Evolutionary conservation across 2,329 filamentous ascomycete genomes (phyloP), one percentile per base, ranked within the genome.

Genomic region (Geosmithia flava): DNA sequence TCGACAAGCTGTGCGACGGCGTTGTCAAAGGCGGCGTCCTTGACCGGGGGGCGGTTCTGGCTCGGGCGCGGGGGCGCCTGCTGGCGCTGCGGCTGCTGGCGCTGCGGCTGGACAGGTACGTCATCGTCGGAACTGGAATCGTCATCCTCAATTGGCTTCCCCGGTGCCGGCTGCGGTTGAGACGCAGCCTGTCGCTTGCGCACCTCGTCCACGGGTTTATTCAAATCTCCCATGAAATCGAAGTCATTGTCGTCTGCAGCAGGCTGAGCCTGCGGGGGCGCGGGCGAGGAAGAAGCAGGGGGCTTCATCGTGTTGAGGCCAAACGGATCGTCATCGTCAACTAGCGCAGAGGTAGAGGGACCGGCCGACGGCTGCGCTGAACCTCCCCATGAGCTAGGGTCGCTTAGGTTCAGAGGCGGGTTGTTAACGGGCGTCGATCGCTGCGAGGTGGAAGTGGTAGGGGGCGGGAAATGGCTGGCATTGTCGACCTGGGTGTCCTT

Each of bases 1-100:
- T 96, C 91, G 3, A 96, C 81, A 23, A 98, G 69, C 61, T 97
- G 88, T 10, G 87, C 87, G 23, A 97, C 78, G 10, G 89, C 87
- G 54, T 78, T 80, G 58, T 95, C 88, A 50, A 84, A 81, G 6
- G 39, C 48, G n/a, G 43, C 42, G 7, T 37, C 37, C 40, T 42
- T 29, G 19, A 45, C 23, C 11, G 20, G 40, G 1, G 27, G 23
- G 8, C 30, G 46, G 33, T 13, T 13, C 13, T 40, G 17, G 4
- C 15, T 19, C n/a, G 57, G 53, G 13, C 51, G 51, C 43, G 57
- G 55, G 44, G 57, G 54, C 13, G 49, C 20, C 43, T 51, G 57
- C 30, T 52, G 56, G 23, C 56, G 51, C 17, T 48, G 52, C 7
- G 54, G 53, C 23, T 50, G 49, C 23, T 50, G 49, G 23, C 56